Conservation (phyloP, 2,329 filamentous ascomycete genomes). For the Aspergillus persii region DNA sequence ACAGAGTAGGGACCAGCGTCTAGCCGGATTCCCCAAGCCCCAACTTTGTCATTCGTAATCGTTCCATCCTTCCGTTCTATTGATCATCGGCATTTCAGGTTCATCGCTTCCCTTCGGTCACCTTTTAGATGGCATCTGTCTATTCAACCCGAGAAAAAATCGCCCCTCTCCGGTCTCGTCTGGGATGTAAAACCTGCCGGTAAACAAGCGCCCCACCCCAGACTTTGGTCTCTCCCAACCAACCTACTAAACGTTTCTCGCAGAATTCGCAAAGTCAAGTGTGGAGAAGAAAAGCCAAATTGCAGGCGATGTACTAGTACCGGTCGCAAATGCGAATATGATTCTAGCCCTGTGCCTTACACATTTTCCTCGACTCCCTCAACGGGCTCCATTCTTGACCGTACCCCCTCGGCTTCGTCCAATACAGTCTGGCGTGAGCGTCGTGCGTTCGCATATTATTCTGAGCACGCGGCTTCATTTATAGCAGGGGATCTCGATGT, state of each 20-base stretch:
- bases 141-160: neutral
- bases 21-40: neutral
- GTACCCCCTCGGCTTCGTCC: conserved; percentile 18
- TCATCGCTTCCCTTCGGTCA: neutral
- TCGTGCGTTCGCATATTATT: conserved; percentile 40
- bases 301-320: conserved; percentile 32
- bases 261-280: conserved; percentile 34
- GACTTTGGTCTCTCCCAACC: neutral
- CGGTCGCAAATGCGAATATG: conserved; percentile 34
- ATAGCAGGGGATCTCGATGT: conserved; percentile 35
- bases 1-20: too few relatives aligned
- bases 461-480: conserved; percentile 29
- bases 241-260: neutral
- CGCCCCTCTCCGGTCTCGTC: conserved; percentile 19
- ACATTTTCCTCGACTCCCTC: conserved; percentile 9
- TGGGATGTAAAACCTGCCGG: conserved; percentile 34
- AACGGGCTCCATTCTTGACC: conserved; percentile 1
- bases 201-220: conserved; percentile 6
- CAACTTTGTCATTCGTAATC: neutral
- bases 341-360: conserved; percentile 4
- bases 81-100: neutral
- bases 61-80: neutral
- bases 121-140: neutral
- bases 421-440: conserved; percentile 32
- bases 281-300: conserved; percentile 33